phyloP scores from a whole-genome alignment of 495 filamentous ascomycete species.

The Talaromyces nanjingensis region DNA sequence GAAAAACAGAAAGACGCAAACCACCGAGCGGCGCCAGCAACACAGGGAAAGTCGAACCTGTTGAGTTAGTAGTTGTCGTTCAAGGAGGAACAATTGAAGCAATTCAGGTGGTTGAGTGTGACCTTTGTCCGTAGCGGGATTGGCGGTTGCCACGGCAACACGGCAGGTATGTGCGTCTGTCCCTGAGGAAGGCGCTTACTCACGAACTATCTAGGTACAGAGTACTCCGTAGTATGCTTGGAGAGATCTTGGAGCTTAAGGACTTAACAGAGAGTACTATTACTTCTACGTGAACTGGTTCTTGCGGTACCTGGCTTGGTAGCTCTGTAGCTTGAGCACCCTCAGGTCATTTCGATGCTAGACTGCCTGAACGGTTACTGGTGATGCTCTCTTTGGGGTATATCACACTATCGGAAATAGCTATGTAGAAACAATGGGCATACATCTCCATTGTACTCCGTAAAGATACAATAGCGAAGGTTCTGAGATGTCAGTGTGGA shows the following conservation, averaged over 20 bases:
- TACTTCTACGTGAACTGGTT: too few species aligned
- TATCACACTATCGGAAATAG: too few species aligned
- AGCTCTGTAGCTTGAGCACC: not conserved
- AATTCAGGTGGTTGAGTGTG: not conserved
- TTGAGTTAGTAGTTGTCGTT: conserved; percentile 14
- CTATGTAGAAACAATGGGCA: not conserved
- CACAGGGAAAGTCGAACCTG: conserved; percentile 18
- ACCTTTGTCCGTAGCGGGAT: not conserved
- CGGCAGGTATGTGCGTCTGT: not conserved
- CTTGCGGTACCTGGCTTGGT: too few species aligned
- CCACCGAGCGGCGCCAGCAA: conserved; percentile 9
- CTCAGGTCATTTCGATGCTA: not conserved
- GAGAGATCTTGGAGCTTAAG: too few species aligned
- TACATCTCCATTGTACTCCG: not conserved
- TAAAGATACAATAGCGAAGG: too few species aligned
- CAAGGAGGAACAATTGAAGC: conserved; percentile 3
- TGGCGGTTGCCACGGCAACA: conserved; percentile 12
- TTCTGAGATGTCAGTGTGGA: not conserved
- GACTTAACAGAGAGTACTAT: too few species aligned
- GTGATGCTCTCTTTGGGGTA: not conserved
- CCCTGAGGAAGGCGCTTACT: not conserved
- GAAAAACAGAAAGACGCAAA: conserved; percentile 10
- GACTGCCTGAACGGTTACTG: not conserved
- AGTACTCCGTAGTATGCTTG: too few species aligned
- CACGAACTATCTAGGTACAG: too few species aligned